Conservation (phyloP, 108 stramenopile species). For the Cyclotella distinguenda region DNA sequence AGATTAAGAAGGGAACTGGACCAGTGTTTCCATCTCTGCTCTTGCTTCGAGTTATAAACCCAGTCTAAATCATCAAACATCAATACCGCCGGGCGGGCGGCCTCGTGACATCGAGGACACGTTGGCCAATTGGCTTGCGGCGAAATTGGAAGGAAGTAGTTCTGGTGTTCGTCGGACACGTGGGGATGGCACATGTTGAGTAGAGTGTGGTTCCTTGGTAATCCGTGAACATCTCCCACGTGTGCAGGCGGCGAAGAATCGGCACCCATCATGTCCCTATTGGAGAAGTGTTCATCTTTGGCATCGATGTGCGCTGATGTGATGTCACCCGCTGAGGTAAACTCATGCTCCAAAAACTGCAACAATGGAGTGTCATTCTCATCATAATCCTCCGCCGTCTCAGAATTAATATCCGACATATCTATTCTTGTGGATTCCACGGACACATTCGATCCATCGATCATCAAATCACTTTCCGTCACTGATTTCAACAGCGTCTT, state of each 20-base stretch:
- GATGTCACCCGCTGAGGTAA: neutral
- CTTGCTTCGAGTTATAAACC: constrained; percentile 27
- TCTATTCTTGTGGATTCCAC: neutral
- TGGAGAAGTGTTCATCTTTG: too few relatives aligned
- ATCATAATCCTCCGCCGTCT: neutral
- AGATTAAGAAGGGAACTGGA: constrained; percentile 37
- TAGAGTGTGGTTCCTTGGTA: constrained; percentile 12
- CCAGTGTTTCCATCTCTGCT: constrained; percentile 28
- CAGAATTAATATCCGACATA: neutral
- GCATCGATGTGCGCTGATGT: neutral
- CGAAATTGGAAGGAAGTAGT: constrained; percentile 18
- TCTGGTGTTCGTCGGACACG: constrained; percentile 1
- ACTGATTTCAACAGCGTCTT: neutral
- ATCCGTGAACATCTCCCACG: constrained; percentile 36
- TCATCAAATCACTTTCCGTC: neutral
- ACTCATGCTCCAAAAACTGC: neutral
- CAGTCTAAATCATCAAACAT: constrained; percentile 48
- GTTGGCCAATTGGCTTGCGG: constrained; percentile 32
- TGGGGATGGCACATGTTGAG: constrained; percentile 9
- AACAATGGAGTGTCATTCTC: constrained; percentile 5
- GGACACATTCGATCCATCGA: neutral
- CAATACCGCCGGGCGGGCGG: constrained; percentile 40
- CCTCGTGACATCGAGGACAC: constrained; percentile 34
- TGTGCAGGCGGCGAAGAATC: constrained; percentile 10
- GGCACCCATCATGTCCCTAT: too few relatives aligned